Base-by-base conservation (phyloP, 176 grass and related monocot genomes). In the Calamus simplicifolius region DNA sequence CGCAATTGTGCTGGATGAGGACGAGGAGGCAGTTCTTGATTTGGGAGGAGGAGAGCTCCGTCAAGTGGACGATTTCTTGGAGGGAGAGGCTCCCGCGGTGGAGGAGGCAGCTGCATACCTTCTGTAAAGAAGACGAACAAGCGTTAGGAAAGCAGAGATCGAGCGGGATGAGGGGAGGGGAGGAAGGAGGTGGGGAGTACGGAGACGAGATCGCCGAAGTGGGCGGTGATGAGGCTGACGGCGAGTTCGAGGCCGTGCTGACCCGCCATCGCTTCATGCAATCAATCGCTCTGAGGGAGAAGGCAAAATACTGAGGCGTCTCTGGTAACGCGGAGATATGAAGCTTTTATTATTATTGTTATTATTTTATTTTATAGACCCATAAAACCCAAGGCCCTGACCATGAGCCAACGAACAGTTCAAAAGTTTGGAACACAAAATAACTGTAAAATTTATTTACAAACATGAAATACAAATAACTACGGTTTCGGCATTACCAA, bases 1-100 rank as follows among this genome's bases (percentile, higher is more conserved):
- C 75, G 74, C 83, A 97, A 62, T 82, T 97, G 72, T 97, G 87
- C 66, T 90, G 87, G 74, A 96, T 82, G 57, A 96, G 87, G 67
- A 90, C 61, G 56, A 90, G 83, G 50, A 90, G 87, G 8, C 80
- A 74, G n/a, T 96, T 96, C 86, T 96, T 96, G 57, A 82, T 78
- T 49, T 85, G 69, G 21, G 38, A 54, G 10, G 26, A 50, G 1
- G 75, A 65, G 62, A 85, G 73, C 19, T 75, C 21, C 14, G 85
- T 55, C 61, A 68, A 75, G 49, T 75, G 75, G 58, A 67, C 50
- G 56, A 96, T 69, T 29, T 96, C 92, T 25, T 59, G 62, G 53
- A 97, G 72, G 17, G 76, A 71, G 8, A 97, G 81, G 57, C 78
- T 21, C 16, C 87, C 75, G 27, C 66, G 73, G 52, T 53, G 74